phyloP scores from a whole-genome alignment of 345 rosid genomes.

The Camelina neglecta region DNA sequence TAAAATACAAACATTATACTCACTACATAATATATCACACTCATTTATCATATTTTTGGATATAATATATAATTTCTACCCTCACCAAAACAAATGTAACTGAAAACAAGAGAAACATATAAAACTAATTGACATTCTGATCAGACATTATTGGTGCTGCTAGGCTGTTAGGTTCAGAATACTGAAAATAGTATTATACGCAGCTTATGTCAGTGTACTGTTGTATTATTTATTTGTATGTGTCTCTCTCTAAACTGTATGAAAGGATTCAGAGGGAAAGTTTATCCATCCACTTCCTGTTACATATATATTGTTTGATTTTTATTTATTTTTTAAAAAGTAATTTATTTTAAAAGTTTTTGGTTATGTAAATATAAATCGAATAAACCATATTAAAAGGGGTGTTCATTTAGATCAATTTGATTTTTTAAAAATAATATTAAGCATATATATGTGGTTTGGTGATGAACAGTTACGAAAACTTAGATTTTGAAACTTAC shows the following conservation, averaged over 20 bases:
- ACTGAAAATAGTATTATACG: background rate
- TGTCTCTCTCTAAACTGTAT: background rate
- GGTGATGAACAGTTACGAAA: too few relatives aligned
- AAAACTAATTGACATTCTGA: background rate
- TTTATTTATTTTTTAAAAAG: background rate
- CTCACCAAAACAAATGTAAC: background rate
- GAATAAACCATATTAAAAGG: too few relatives aligned
- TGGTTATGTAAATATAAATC: too few relatives aligned
- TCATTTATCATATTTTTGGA: background rate
- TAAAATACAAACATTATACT: too few relatives aligned
- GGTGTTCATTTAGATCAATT: too few relatives aligned
- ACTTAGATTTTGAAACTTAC: too few relatives aligned
- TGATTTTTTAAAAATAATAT: too few relatives aligned
- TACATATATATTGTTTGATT: background rate
- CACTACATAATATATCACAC: background rate
- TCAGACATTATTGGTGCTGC: background rate
- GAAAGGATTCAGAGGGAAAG: conserved; percentile 27
- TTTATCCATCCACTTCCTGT: conserved; percentile 3
- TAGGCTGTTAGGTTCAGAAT: background rate
- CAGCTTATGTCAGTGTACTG: conserved; percentile 9
- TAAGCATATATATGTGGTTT: too few relatives aligned
- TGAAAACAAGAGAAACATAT: background rate
- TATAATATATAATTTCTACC: background rate
- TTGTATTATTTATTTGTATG: background rate
- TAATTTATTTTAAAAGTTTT: too few relatives aligned